Evolutionary conservation across 2,329 filamentous ascomycete genomes (phyloP), one percentile per base, ranked within the genome.

Genomic region (Capronia epimyces): DNA sequence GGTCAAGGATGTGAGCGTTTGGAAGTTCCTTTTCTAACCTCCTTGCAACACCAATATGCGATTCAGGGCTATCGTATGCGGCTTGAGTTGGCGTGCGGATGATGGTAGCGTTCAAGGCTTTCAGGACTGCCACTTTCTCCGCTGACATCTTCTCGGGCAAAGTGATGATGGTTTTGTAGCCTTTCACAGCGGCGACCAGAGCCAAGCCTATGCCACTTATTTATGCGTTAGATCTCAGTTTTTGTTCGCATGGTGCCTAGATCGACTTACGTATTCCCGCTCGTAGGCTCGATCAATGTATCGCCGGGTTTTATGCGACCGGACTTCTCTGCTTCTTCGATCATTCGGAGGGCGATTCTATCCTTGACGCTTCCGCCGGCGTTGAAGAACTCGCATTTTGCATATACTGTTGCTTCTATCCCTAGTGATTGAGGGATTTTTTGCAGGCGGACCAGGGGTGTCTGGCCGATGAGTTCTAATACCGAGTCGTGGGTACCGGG

Each of bases 71-170:
- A 70, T 98, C 93, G 76, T 82, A 97, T 36, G 93, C 91, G 31
- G 93, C 93, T 70, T 95, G 89, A 27, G 90, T 98, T 20, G 93
- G 93, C 3, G 93, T 98, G 48, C 93, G 85, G 68, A 98, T 96
- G 71, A 98, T 97, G 66, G 94, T 96, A 36, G 93, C 93, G 58
- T 91, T 91, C 46, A 98, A 80, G 24, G 93, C 91, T 63, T 89
- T 87, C 56, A 98, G 79, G 22, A 98, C 93, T 1, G 91, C 86
- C 32, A 98, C 93, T 72, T 98, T 98, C 72, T 98, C 93, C 42
- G 89, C 87, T 1, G 89, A 96, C 93, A 98, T 98, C 78, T 98
- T 98, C 74, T 98, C 93, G 45, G 93, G 93, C 40, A 98, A 81
- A 9, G 93, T 98, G 69, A 98, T 98, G 72, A 98, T 97, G 34